Evolutionary conservation across 2,329 filamentous ascomycete genomes (phyloP).

Genomic region (Arthroderma sp.): DNA sequence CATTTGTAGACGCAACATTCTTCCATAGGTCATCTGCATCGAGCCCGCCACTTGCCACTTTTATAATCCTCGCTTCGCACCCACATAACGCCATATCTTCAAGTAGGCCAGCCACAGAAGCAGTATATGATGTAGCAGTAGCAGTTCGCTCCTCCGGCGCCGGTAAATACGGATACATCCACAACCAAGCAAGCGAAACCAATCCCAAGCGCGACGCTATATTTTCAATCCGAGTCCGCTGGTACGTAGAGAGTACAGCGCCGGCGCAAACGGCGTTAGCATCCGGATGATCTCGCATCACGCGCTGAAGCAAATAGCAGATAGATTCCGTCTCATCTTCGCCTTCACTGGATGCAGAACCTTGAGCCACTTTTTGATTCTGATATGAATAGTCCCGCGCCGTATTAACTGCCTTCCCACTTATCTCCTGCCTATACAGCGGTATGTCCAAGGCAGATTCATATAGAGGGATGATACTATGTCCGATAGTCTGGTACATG

Average conservation of each 20-base stretch:
- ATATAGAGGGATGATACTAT: slow-evolving; percentile 76
- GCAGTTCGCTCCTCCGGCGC: slow-evolving; percentile 23
- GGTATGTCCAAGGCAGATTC: slow-evolving; percentile 65
- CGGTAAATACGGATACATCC: slow-evolving; percentile 74
- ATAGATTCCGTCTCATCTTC: slow-evolving; percentile 82
- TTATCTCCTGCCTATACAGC: slow-evolving; percentile 67
- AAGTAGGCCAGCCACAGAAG: slow-evolving; percentile 41
- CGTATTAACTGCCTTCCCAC: slow-evolving; percentile 56
- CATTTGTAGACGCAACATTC: slow-evolving; percentile 49
- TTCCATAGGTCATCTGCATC: slow-evolving; percentile 70
- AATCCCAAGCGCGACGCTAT: slow-evolving; percentile 76
- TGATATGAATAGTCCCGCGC: slow-evolving; percentile 53
- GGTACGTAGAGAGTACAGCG: slow-evolving; percentile 88
- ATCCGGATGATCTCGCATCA: slow-evolving; percentile 58
- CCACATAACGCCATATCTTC: slow-evolving; percentile 67
- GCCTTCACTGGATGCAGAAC: slow-evolving; percentile 6
- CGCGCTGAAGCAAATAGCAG: slow-evolving; percentile 54
- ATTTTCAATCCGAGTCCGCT: slow-evolving; percentile 88
- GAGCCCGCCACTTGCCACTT: slow-evolving; percentile 82
- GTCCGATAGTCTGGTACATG: slow-evolving; percentile 98
- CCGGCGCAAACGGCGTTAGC: slow-evolving; percentile 81
- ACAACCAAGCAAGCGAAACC: slow-evolving; percentile 71
- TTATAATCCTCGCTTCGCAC: slow-evolving; percentile 83
- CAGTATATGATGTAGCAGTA: slow-evolving; percentile 6
- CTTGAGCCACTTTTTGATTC: neutral